Base-by-base conservation (phyloP, 2,329 filamentous ascomycete genomes). In the Colletotrichum acutatum region DNA sequence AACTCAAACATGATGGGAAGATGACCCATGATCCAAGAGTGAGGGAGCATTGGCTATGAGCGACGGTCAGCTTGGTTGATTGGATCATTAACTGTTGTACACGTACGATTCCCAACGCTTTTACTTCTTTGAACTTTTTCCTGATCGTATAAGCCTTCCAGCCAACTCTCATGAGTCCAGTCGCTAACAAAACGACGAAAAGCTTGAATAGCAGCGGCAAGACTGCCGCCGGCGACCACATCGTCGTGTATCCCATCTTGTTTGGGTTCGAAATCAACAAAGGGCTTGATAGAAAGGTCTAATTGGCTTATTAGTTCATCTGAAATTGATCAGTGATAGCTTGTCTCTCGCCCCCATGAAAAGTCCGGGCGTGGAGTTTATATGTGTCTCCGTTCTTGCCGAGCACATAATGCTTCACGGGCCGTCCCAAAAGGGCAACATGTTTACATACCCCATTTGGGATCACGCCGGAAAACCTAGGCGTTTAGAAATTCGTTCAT, bases 1-100 rank as follows among this genome's bases (percentile, higher is more conserved):
- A 72, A 72, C 37, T 66, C 61, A 16, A 49, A 57, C 42, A 71
- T 70, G 22, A 73, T 46, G 1, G 30, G 19, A 0, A 73, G 30
- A 9, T 71, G 60, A 4, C 71, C 66, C 19, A 49, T 69, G n/a
- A 73, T 65, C 66, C 60, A 73, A 1, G 54, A 71, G 30, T 71
- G 71, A 32, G 59, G 60, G 4, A 73, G 2, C 26, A 73, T 70
- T 0, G 66, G 66, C 61, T 73, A 16, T 9, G 7, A 4, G 14
- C 11, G 32, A 34, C 32, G 1, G 52, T 72, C 16, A 68, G 65
- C 37, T 24, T 9, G 26, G 34, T 2, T 2, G 5, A 0, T 22
- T 2, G 3, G 0, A 5, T 19, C 16, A 5, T 2, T 3, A 0
- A 37, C 8, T 16, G 5, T 16, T 2, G 32, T 24, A 53, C 54